Evolutionary conservation across 2,329 filamentous ascomycete species (phyloP), one percentile per base, ranked within the genome.

Genomic region (Pezicula neosporulosa): DNA sequence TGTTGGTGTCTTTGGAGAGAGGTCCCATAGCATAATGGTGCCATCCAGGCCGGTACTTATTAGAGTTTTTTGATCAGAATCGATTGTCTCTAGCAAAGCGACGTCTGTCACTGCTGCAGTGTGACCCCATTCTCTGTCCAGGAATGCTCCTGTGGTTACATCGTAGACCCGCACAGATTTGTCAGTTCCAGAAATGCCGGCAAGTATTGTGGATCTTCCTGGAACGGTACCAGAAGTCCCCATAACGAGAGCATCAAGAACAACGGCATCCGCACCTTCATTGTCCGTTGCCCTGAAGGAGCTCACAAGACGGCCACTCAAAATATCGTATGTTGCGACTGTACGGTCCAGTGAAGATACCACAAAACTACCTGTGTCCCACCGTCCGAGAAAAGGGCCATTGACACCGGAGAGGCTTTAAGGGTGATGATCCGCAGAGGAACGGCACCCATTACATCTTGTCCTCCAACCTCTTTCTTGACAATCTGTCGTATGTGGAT

Each of bases 81-180:
- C 75, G 7, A 76, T 76, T 15, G 56, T 60, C 49, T 87, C 81
- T 10, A 93, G 68, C 16, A 97, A 72, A 4, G 87, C 81, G 16
- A 95, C 83, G 54, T 92, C 92, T 47, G 89, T 96, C 57, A 99
- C 90, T 8, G 92, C 88, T 65, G 97, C 92, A 0, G 92, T 96
- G 61, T 99, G 94, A 1, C 94, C 94, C 82, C 91, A 97, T 70
- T 97, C 94, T 38, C 90, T 84, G 47, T 91, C 88, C 27, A 97
- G 72, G 51, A 99, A 86, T 2, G 75, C 72, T 8, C 93, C 92
- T 39, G 82, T 85, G 55, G 87, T 85, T 28, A 83, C 77, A 59
- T 96, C 89, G 63, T 99, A 99, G 15, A 99, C 74, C 35, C 94
- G 80, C 50, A 99, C 86, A 1, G 94, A 97, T 67, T 97, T 99